Evolutionary conservation across 495 filamentous ascomycete species (phyloP).

Genomic region (Chaetomium cochliodes): DNA sequence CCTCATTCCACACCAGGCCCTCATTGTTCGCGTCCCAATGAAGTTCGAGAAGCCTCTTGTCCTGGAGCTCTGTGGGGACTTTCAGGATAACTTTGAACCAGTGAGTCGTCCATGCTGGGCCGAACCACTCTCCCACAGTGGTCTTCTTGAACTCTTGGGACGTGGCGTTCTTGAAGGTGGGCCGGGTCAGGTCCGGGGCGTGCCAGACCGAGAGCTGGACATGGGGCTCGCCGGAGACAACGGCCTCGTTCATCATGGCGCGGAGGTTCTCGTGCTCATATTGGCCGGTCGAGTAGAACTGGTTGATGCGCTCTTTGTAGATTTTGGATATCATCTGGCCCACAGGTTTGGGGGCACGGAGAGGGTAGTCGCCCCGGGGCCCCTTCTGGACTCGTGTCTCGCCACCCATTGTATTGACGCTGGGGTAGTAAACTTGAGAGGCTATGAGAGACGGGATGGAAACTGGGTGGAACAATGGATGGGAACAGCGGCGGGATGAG

Average conservation of each 20-base stretch:
- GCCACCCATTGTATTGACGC: conserved; percentile 31
- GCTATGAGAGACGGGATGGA: neutral
- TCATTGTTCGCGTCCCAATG: conserved; percentile 95
- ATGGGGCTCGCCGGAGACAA: conserved; percentile 66
- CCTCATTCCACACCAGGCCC: conserved; percentile 82
- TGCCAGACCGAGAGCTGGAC: conserved; percentile 87
- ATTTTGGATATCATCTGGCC: conserved; percentile 85
- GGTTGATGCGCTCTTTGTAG: conserved; percentile 78
- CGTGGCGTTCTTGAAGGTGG: conserved; percentile 86
- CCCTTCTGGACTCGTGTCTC: conserved; percentile 32
- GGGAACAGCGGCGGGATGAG: neutral
- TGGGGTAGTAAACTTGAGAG: neutral
- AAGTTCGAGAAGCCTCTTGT: conserved; percentile 81
- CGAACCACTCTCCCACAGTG: conserved; percentile 73
- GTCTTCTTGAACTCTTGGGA: conserved; percentile 76
- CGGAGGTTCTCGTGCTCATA: conserved; percentile 77
- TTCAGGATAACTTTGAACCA: conserved; percentile 86
- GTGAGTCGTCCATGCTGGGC: conserved; percentile 97
- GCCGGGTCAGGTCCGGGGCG: conserved; percentile 72
- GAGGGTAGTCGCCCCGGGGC: conserved; percentile 46
- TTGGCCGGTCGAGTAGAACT: conserved; percentile 78
- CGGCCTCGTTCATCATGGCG: conserved; percentile 73
- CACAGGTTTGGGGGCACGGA: conserved; percentile 49
- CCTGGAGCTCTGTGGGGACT: conserved; percentile 66
- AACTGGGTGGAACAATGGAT: neutral